A percentile compares a stretch with the other conserved stretches of the same genome.
Conservation (phyloP, 805 yeast species). For the Candida montana region DNA sequence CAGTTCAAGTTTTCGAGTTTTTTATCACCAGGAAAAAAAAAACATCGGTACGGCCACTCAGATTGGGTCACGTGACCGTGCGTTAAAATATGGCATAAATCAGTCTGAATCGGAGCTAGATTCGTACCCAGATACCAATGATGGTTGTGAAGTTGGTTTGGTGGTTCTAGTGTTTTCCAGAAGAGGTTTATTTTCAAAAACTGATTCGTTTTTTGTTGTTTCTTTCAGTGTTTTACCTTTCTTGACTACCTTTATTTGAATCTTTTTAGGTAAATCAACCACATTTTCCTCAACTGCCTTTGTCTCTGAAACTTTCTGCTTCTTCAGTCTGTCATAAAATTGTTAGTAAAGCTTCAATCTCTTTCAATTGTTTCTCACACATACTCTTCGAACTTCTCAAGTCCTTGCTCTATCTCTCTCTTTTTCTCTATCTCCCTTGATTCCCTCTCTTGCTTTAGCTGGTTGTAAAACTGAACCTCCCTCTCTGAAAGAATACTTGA, state of each 20-base stretch:
- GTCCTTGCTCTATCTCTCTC: constrained; percentile 17
- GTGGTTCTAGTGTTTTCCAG: no score
- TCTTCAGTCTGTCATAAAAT: constrained; percentile 3
- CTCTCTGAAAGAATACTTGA: constrained; percentile 15
- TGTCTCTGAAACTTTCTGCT: background rate
- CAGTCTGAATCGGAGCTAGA: constrained; percentile 17
- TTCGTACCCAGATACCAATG: constrained; percentile 5
- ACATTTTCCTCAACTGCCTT: background rate
- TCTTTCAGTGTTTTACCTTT: background rate
- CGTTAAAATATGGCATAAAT: background rate
- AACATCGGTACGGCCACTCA: background rate
- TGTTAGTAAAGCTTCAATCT: no score
- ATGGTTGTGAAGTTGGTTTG: no score
- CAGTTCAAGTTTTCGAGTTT: background rate
- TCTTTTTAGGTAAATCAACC: background rate
- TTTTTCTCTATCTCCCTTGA: constrained; percentile 12
- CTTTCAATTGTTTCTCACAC: no score
- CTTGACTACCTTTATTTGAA: constrained; percentile 1
- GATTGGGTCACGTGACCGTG: background rate
- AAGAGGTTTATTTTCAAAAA: no score
- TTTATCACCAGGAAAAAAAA: background rate
- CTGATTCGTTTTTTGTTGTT: background rate
- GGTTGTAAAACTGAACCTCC: constrained; percentile 18
- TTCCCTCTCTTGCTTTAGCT: constrained; percentile 8
- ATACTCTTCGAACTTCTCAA: constrained; percentile 18